These are phyloP conservation scores for Alternaria arborescens DNA, from an alignment of 2,329 filamentous ascomycete genomes.

Conservation along the genomic window DNA sequence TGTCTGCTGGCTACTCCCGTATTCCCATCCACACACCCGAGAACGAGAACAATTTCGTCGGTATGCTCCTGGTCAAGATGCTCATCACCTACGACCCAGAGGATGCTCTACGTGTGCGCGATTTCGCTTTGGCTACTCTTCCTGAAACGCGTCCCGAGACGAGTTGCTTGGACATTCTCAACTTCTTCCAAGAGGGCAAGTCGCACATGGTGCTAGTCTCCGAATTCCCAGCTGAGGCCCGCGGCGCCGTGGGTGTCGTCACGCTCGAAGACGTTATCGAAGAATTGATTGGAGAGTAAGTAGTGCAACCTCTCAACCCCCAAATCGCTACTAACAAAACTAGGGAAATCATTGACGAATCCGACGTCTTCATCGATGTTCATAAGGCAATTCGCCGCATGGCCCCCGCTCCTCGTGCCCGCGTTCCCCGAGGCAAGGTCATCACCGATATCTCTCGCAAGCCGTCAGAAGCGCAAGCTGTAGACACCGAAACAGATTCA, in stretches of 20 bases:
- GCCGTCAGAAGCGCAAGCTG: slow-evolving; percentile 34
- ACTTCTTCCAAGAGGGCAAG: slow-evolving; percentile 99
- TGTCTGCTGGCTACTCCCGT: slow-evolving; percentile 92
- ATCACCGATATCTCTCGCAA: slow-evolving; percentile 54
- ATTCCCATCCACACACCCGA: slow-evolving; percentile 93
- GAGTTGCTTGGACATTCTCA: slow-evolving; percentile 97
- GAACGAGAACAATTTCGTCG: slow-evolving; percentile 87
- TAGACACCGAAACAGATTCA: slow-evolving; percentile 28
- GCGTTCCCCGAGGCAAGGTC: slow-evolving; percentile 67
- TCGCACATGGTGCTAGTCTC: slow-evolving; percentile 98
- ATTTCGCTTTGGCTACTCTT: slow-evolving; percentile 91
- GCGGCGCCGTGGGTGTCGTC: slow-evolving; percentile 90
- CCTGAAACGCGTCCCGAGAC: slow-evolving; percentile 95
- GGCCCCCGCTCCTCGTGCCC: slow-evolving; percentile 81
- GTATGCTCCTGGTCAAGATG: slow-evolving; percentile 98
- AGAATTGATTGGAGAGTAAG: slow-evolving; percentile 95
- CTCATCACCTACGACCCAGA: slow-evolving; percentile 98
- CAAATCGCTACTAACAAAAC: slow-evolving; percentile 15
- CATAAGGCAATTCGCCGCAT: slow-evolving; percentile 96
- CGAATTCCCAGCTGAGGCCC: slow-evolving; percentile 86
- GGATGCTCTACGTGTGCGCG: slow-evolving; percentile 83
- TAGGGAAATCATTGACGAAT: slow-evolving; percentile 98
- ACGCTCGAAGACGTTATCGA: slow-evolving; percentile 98
- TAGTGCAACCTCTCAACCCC: slow-evolving; percentile 35
- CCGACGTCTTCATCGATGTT: slow-evolving; percentile 96